Evolutionary conservation across 1,284 basidiomycete genomes (phyloP).

Genomic region (Pseudozyma hubeiensis): DNA sequence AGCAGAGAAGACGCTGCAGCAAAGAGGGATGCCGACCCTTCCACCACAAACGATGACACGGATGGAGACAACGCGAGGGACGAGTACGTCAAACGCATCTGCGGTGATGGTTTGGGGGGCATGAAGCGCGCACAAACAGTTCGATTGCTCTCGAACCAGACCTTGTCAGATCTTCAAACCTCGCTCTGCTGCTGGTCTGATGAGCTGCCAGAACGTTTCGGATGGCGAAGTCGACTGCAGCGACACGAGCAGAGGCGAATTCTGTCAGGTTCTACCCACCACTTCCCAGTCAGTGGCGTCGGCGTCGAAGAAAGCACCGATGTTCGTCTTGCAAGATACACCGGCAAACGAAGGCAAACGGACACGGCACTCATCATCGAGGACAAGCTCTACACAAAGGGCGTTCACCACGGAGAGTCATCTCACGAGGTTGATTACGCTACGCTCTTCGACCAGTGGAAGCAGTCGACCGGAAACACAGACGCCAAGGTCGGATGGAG

Average conservation of each 20-base stretch:
- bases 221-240: constrained; percentile 30
- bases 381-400: constrained; percentile 29
- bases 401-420: constrained; percentile 19
- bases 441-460: constrained; percentile 25
- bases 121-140: constrained; percentile 41
- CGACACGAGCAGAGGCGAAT: not conserved
- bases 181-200: constrained; percentile 47
- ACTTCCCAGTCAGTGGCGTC: too few species aligned
- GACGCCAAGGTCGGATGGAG: constrained; percentile 8
- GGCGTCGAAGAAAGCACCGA: constrained; percentile 4
- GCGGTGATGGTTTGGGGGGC: constrained; percentile 38
- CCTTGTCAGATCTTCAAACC: constrained; percentile 16
- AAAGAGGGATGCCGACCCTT: not conserved
- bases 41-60: not conserved
- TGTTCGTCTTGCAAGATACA: constrained; percentile 22
- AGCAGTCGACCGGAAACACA: constrained; percentile 1
- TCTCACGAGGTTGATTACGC: constrained; percentile 26
- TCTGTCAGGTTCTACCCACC: too few species aligned
- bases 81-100: constrained; percentile 43
- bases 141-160: constrained; percentile 38
- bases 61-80: constrained; percentile 27
- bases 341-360: constrained; percentile 29
- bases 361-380: constrained; percentile 37
- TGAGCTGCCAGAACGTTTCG: constrained; percentile 37
- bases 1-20: constrained; percentile 10